Evolutionary conservation across 2,329 filamentous ascomycete genomes (phyloP), one percentile per base, ranked within the genome.

Genomic region (Fusarium setosum): DNA sequence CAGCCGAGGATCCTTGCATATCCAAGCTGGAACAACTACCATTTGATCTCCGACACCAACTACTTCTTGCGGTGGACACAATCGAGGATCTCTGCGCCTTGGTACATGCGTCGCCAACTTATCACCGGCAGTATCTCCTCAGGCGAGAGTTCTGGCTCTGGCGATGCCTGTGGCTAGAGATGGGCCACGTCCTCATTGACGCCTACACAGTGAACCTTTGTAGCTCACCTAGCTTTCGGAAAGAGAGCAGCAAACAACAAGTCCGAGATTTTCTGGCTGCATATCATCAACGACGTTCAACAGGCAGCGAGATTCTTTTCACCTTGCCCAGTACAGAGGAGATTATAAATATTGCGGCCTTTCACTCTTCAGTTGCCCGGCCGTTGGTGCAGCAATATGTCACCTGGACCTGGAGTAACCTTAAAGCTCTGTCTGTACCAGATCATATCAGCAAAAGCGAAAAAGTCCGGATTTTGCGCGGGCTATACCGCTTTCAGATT

Each of bases 401-500:
- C n/a, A 8, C 17, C 15, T 67, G 52, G 37, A 11, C 48, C n/a
- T 37, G 26, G 4, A 29, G 3, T 1, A 26, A 56, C 8, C 47
- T 23, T 8, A 4, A 24, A 17, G 11, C 6, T 2, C 42, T 61
- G 15, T 42, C 17, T 13, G 34, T 37, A 9, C 23, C 20, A 15
- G 26, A 45, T 6, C 41, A 57, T 6, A 17, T 50, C 17, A 63
- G 55, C 35, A 23, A 15, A 17, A 61, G 29, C 3, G 62, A 68
- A 37, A 17, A 42, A 13, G 5, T 11, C 6, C 50, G 59, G 8
- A 38, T 63, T 12, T 12, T 40, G 15, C 48, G 62, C 20, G 62
- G 20, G 10, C 18, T 65, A 5, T 63, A 65, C 31, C 62, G 53
- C 13, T 68, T 61, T 32, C 50, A 68, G 5, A n/a, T 65, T 12